Base-by-base conservation (phyloP, 2,329 filamentous ascomycete species). In the Pezicula rhizophila region DNA sequence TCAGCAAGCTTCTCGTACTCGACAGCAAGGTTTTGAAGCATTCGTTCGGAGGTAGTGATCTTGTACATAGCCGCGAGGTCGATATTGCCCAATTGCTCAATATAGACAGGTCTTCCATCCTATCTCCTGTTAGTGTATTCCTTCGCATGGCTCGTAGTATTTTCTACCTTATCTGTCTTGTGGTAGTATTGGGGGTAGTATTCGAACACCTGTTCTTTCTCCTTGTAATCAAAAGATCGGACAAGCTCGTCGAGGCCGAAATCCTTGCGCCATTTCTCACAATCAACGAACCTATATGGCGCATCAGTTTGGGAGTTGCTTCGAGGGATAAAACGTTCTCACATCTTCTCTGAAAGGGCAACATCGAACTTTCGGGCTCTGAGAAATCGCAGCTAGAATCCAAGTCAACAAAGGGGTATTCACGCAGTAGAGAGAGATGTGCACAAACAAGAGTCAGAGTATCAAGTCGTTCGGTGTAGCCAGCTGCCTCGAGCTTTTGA, bases 101-200 rank as follows among this genome's bases (percentile, higher is more conserved):
- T 96, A 77, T 99, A 99, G 57, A 97, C 82, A 46, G 93, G 93
- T 60, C 93, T 87, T 60, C 93, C 93, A 73, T 97, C 93, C 90
- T 96, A 45, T 11, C 18, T 20, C 15, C 41, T 46, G 44, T 60
- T 45, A 62, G 50, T 42, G 26, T 37, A n/a, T 43, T 34, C 8
- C 23, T 15, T 26, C 20, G 11, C 31, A 8, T 35, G n/a, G 25
- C 39, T 15, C 10, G 33, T 48, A 45, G 33, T 10, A 28, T n/a
- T 18, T 42, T 49, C 31, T 68, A 85, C 82, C 73, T 89, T 90
- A 72, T 93, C 89, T 11, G 84, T 92, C 76, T 96, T 96, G 80
- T 99, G 93, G 76, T 99, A 99, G 77, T 93, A 99, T 73, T 99
- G 93, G 42, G 89, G 89, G 73, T 99, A 99, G 77, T 87, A 96